A percentile compares a stretch with the other conserved stretches of the same genome.
Evolutionary conservation across 805 yeast genomes (phyloP).

Genomic region (Nakazawaea molendinolei): DNA sequence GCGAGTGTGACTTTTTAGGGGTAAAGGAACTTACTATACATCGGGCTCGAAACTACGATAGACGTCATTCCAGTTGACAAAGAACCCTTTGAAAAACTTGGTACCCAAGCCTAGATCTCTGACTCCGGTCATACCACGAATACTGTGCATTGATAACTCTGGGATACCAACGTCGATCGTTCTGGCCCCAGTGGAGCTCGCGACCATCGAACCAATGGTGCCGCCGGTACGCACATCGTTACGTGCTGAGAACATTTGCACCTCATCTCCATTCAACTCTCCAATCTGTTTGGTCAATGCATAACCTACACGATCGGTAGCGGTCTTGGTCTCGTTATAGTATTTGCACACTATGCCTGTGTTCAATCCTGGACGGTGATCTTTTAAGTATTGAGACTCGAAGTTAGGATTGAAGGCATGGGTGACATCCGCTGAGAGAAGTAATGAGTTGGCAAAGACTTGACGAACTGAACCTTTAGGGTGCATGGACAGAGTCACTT

Average conservation of each 20-base stretch:
- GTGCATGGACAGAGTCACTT: constrained; percentile 30
- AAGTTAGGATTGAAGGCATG: constrained; percentile 81
- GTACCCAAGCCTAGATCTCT: constrained; percentile 71
- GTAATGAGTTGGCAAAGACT: constrained; percentile 58
- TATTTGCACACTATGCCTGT: constrained; percentile 63
- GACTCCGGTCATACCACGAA: constrained; percentile 74
- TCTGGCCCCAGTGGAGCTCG: constrained; percentile 62
- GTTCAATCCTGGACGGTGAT: constrained; percentile 77
- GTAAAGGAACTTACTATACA: background rate
- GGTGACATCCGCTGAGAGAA: constrained; percentile 78
- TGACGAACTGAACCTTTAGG: background rate
- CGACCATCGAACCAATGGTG: constrained; percentile 75
- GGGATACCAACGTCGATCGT: constrained; percentile 80
- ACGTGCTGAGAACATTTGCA: constrained; percentile 81
- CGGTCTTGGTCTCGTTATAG: constrained; percentile 79
- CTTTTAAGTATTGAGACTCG: constrained; percentile 53
- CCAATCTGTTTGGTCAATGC: constrained; percentile 70
- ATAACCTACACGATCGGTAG: constrained; percentile 69
- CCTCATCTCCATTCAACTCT: constrained; percentile 47
- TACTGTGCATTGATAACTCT: constrained; percentile 81
- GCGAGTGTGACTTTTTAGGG: too few relatives aligned
- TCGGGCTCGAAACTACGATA: constrained; percentile 35
- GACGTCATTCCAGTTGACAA: constrained; percentile 56
- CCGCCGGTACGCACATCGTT: constrained; percentile 85
- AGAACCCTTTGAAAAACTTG: constrained; percentile 66